Evolutionary conservation across 768 basidiomycete species (phyloP), one percentile per base, ranked within the genome.

Genomic region (Suillus plorans): DNA sequence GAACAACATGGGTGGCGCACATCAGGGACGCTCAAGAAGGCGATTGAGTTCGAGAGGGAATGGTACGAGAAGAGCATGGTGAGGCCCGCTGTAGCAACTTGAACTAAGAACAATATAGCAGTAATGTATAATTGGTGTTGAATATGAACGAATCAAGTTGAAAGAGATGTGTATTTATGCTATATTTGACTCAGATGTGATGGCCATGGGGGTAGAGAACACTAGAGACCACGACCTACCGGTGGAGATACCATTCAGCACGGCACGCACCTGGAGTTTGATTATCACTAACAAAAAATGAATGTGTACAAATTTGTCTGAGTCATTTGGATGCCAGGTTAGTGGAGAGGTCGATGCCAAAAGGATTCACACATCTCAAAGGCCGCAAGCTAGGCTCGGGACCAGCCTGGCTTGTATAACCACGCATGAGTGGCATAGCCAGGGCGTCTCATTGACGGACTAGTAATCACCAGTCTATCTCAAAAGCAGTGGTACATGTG

Each of bases 1-100:
- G 81, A 83, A 68, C 80, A 81, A 1, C 80, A 82, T 56, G 80
- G 81, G 28, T 81, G 76, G 76, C 66, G 75, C 18, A 76, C 61
- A 49, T 73, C 73, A 0, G 74, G 77, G 63, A 73, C 73, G 20
- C 77, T 81, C 63, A 78, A 74, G 67, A 70, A 68, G 22, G 77
- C 77, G 7, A 65, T 80, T 18, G 71, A 72, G 62, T 64, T 63
- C 5, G 80, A 82, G 56, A 70, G 79, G 18, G 70, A 44, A 9
- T 82, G 77, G 72, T 83, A 81, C 49, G 68, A 77, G 36, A 63
- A 69, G 42, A 66, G 58, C 18, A 59, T 59, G 58, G 39, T 59
- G 57, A 59, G 57, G 37, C 9, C 57, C 25, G 12, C 9, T 57
- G 31, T 55, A 16, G 25, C 49, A 28, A 28, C 36, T n/a, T 20